Evolutionary conservation across 1,139 yeast genomes (phyloP), one percentile per base, ranked within the genome.

Genomic region (Suhomyces bokatorum): DNA sequence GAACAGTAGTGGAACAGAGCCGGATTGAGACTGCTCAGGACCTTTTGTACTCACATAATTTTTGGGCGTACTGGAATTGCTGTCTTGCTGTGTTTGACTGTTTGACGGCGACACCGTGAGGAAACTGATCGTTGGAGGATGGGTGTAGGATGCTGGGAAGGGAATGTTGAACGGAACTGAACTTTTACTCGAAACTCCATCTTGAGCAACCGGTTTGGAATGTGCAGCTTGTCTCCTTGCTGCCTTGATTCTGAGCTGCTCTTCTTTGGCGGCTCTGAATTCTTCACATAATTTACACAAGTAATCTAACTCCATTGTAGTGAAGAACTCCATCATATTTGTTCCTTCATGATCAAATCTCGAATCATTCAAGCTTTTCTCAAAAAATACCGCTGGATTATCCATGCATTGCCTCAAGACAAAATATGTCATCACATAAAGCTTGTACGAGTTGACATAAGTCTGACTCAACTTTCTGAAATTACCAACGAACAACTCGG

Each of bases 401-500:
- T 69, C 73, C 69, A 69, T 66, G 54, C 77, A 71, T 49, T 73
- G 78, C 46, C 67, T 63, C 43, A 74, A 57, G 6, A 73, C 73
- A 49, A 71, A 69, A 49, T 65, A 70, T 4, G 76, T 64, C 66
- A 74, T 70, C 36, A 73, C 75, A 50, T 71, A 70, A 17, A 74
- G 54, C 49, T 67, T 63, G 58, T 72, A 73, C 3, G 77, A 70
- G 48, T 72, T 73, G 45, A 67, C 62, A 51, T 74, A 74, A 4
- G 66, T 62, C 28, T 64, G 53, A 50, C 77, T 69, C 50, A 74
- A 60, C 35, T 64, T 66, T 22, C 74, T 51, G 59, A 74, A 73
- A 49, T 69, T 67, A 2, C 78, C 78, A 32, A 74, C 76, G 54
- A 74, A 74, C 14, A 73, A 57, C 46, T 74, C 79, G 1, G 77